Evolutionary conservation across 371 early-diverging fungal genomes (phyloP).

Genomic region (Mucor indicus): DNA sequence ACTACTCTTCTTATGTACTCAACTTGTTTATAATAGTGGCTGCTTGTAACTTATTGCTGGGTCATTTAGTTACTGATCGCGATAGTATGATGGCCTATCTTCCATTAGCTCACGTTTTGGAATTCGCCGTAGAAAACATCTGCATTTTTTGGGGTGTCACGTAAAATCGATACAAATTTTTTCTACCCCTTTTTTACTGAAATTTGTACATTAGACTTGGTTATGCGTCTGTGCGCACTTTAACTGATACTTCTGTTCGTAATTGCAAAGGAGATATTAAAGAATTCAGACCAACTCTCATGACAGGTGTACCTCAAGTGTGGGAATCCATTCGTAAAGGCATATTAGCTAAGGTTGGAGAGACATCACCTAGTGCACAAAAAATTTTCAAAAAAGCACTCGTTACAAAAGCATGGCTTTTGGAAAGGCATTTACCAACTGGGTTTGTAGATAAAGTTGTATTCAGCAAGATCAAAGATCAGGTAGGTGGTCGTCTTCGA

Average conservation of each 20-base stretch:
- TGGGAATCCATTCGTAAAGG: conserved; percentile 77
- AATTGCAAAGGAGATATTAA: conserved; percentile 72
- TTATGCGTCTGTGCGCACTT: conserved; percentile 66
- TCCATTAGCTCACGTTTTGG: conserved; percentile 94
- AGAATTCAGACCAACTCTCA: conserved; percentile 73
- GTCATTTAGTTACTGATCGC: conserved; percentile 40
- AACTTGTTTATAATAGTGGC: conserved; percentile 46
- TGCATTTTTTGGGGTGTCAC: conserved; percentile 72
- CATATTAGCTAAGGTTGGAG: conserved; percentile 44
- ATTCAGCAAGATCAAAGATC: conserved; percentile 68
- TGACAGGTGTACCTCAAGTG: conserved; percentile 78
- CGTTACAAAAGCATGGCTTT: conserved; percentile 55
- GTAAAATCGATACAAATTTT: no score
- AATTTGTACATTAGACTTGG: conserved; percentile 71
- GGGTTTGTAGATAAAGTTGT: conserved; percentile 63
- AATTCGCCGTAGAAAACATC: conserved; percentile 78
- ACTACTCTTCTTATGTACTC: no score
- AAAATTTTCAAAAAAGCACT: conserved; percentile 55
- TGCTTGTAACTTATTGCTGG: conserved; percentile 55
- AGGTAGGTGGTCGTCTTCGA: conserved; percentile 76
- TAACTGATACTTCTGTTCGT: conserved; percentile 67
- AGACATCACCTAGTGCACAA: conserved; percentile 18
- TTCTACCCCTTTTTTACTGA: no score
- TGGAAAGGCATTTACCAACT: conserved; percentile 49
- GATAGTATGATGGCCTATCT: conserved; percentile 87